Conservation (phyloP, 2,329 filamentous ascomycete genomes). For the Colletotrichum lupini region DNA sequence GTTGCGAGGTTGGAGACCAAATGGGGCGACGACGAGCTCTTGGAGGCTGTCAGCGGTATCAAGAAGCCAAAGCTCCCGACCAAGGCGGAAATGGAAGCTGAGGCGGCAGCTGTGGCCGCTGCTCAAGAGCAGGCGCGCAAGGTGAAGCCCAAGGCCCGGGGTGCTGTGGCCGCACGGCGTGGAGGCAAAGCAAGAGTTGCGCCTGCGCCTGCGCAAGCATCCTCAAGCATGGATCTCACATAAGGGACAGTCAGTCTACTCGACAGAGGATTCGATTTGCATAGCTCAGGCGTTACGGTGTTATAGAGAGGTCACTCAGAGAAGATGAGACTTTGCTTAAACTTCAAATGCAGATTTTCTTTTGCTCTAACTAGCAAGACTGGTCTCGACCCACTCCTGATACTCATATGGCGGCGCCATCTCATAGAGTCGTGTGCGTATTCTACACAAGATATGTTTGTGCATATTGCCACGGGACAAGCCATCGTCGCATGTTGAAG, state of each 20-base stretch:
- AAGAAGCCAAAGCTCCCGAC: conserved; percentile 43
- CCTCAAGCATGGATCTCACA: conserved; percentile 35
- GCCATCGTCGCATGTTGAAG: conserved; percentile 7
- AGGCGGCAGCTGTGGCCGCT: conserved; percentile 38
- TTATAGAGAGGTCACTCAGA: conserved; percentile 1
- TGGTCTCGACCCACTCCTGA: conserved; percentile 25
- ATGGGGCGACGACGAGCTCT: conserved; percentile 57
- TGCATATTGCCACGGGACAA: conserved; percentile 28
- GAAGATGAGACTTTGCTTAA: conserved; percentile 13
- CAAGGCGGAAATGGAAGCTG: conserved; percentile 42
- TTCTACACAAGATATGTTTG: conserved; percentile 35
- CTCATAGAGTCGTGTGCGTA: conserved; percentile 20
- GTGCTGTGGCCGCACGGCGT: conserved; percentile 39
- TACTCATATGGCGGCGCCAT: conserved; percentile 14
- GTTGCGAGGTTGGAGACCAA: conserved; percentile 52
- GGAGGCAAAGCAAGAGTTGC: conserved; percentile 42
- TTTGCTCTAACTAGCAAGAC: conserved; percentile 30
- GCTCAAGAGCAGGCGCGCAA: conserved; percentile 43
- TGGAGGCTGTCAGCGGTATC: conserved; percentile 59
- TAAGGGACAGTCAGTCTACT: background rate
- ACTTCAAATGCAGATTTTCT: conserved; percentile 34
- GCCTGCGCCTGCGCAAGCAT: conserved; percentile 39
- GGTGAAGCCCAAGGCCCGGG: conserved; percentile 37
- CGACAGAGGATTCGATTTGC: conserved; percentile 10
- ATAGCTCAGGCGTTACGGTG: conserved; percentile 35